Percentiles rank a stretch among this genome's conserved stretches.
Evolutionary conservation across 139 green algal genomes (phyloP).

Genomic region (Volvox reticuliferus): DNA sequence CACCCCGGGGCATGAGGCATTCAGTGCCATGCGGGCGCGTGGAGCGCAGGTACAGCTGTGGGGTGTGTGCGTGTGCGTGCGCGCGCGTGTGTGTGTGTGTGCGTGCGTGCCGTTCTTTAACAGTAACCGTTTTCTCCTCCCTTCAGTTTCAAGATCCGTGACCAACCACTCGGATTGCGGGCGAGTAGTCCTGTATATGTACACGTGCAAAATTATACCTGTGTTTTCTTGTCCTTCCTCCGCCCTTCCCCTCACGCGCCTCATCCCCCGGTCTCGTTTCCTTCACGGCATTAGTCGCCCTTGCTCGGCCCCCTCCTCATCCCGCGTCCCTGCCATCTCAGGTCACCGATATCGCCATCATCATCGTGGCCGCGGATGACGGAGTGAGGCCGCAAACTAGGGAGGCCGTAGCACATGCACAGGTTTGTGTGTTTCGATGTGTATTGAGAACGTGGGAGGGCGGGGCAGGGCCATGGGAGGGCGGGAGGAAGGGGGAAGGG

Average conservation of each 20-base stretch:
- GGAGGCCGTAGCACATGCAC: constrained; percentile 94
- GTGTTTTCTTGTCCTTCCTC: background rate
- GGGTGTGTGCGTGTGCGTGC: background rate
- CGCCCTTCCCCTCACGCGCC: too few relatives aligned
- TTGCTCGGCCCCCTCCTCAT: background rate
- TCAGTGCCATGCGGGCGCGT: constrained; percentile 95
- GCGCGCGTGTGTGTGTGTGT: too few relatives aligned
- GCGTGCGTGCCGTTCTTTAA: too few relatives aligned
- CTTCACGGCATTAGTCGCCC: background rate
- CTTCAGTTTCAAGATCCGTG: too few relatives aligned
- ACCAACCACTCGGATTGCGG: too few relatives aligned
- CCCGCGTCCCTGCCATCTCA: background rate
- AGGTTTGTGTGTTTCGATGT: constrained; percentile 45
- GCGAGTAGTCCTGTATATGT: too few relatives aligned
- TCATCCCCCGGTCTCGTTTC: background rate
- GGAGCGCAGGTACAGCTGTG: constrained; percentile 62
- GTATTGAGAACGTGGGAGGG: background rate
- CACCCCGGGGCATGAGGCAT: constrained; percentile 97
- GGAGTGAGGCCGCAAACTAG: constrained; percentile 96
- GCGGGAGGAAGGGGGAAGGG: background rate
- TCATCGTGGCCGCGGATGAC: constrained; percentile 98
- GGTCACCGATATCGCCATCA: constrained; percentile 97
- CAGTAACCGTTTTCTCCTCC: too few relatives aligned
- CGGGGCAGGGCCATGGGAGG: too few relatives aligned
- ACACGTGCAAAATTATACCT: background rate